Percentiles rank a stretch among this genome's conserved stretches.
These are phyloP conservation scores for Clonostachys byssicola DNA, from an alignment of 2,329 filamentous ascomycete genomes.

Conservation along the genomic window DNA sequence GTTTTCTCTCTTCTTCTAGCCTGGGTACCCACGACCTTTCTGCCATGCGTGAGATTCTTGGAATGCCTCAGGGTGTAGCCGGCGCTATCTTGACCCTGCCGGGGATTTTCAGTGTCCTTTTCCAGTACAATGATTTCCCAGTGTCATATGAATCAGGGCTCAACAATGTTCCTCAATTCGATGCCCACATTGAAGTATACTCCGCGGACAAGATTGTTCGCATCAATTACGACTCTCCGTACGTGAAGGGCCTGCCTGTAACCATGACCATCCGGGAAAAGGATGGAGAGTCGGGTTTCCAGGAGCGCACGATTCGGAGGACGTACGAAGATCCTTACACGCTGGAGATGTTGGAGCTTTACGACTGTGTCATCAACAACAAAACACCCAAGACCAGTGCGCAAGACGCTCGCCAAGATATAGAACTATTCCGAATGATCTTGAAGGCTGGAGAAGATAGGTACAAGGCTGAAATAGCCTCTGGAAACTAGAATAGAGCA, in stretches of 20 bases:
- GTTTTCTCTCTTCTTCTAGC: constrained; percentile 1
- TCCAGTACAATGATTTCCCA: constrained; percentile 39
- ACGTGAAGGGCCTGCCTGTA: constrained; percentile 49
- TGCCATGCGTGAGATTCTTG: constrained; percentile 44
- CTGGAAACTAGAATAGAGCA: neutral
- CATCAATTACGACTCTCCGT: constrained; percentile 53
- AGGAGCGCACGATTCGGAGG: constrained; percentile 29
- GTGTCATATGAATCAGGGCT: constrained; percentile 55
- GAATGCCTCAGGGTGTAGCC: constrained; percentile 28
- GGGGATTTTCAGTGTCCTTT: constrained; percentile 30
- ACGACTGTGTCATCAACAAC: constrained; percentile 13
- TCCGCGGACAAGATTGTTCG: constrained; percentile 46
- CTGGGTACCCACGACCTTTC: constrained; percentile 47
- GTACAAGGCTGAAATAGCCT: neutral
- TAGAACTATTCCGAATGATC: constrained; percentile 23
- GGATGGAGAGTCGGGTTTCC: constrained; percentile 18
- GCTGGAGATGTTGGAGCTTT: constrained; percentile 25
- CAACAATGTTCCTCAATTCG: constrained; percentile 45
- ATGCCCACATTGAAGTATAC: constrained; percentile 49
- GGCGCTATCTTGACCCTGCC: constrained; percentile 19
- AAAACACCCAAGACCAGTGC: constrained; percentile 18
- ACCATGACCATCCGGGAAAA: constrained; percentile 40
- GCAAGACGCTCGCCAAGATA: constrained; percentile 18
- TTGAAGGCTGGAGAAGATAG: constrained; percentile 5
- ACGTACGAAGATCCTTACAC: constrained; percentile 40